These are phyloP conservation scores for Agapanthus africanus DNA, from an alignment of 106 monocot genomes.

Conservation along the genomic window DNA sequence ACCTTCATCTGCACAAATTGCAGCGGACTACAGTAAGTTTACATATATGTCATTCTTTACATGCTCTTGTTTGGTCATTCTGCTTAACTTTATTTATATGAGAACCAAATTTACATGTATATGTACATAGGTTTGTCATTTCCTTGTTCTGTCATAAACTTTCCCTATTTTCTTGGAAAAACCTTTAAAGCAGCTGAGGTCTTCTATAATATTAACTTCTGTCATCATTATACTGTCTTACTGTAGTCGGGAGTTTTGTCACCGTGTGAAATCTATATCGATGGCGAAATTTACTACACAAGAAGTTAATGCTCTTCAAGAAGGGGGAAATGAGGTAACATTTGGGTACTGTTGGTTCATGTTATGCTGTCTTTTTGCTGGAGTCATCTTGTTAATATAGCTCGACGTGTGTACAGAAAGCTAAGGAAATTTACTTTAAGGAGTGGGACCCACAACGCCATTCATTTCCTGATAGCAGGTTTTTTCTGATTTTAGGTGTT, in stretches of 20 bases:
- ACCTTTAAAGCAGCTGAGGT: neutral
- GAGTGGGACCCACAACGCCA: constrained; percentile 75
- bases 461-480: constrained; percentile 89
- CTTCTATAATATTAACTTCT: neutral
- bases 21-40: constrained; percentile 66
- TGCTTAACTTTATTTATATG: neutral
- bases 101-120: neutral
- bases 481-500: constrained; percentile 11
- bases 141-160: neutral
- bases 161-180: neutral
- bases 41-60: neutral
- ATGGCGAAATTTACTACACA: constrained; percentile 90
- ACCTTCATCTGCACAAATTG: constrained; percentile 32
- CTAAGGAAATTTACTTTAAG: constrained; percentile 78
- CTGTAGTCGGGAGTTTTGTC: constrained; percentile 85
- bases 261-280: constrained; percentile 94
- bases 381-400: neutral
- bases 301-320: constrained; percentile 85
- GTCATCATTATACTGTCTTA: constrained; percentile 6
- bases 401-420: constrained; percentile 34
- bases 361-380: neutral
- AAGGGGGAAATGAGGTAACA: constrained; percentile 91
- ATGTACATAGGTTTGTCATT: neutral
- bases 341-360: neutral
- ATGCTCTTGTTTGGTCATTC: neutral